phyloP scores from a whole-genome alignment of 2,329 filamentous ascomycete genomes.

The Talaromyces marneffei region DNA sequence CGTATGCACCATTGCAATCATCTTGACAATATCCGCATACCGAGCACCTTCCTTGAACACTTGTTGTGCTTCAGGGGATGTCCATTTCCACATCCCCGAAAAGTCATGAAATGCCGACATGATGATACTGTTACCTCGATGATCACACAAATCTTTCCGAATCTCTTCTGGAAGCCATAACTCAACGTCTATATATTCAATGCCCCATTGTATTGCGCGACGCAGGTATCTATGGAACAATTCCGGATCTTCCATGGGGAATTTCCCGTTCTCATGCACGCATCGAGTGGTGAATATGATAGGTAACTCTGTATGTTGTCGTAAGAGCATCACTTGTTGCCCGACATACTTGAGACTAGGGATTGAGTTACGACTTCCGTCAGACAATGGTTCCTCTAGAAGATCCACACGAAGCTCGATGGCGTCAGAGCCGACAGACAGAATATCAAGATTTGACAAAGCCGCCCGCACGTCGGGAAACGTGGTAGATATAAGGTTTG shows the following conservation, averaged over 20 bases:
- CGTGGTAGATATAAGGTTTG: slow-evolving; percentile 80
- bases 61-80: slow-evolving; percentile 62
- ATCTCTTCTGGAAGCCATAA: slow-evolving; percentile 78
- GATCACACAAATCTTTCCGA: slow-evolving; percentile 59
- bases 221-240: slow-evolving; percentile 76
- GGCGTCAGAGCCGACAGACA: slow-evolving; percentile 80
- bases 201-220: slow-evolving; percentile 79
- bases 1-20: slow-evolving; percentile 77
- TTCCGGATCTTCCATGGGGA: slow-evolving; percentile 72
- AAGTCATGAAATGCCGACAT: slow-evolving; percentile 93
- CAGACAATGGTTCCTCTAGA: slow-evolving; percentile 62
- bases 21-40: slow-evolving; percentile 82
- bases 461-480: slow-evolving; percentile 81
- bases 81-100: slow-evolving; percentile 78
- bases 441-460: slow-evolving; percentile 75
- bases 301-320: slow-evolving; percentile 79
- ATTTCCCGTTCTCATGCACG: slow-evolving; percentile 73
- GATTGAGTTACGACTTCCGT: slow-evolving; percentile 58
- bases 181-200: slow-evolving; percentile 86
- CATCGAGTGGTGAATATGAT: slow-evolving; percentile 85
- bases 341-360: slow-evolving; percentile 80
- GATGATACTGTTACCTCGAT: slow-evolving; percentile 72
- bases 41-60: slow-evolving; percentile 66
- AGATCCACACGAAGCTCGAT: slow-evolving; percentile 81
- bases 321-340: slow-evolving; percentile 76